Evolutionary conservation across 73 alveolate genomes (phyloP).

Genomic region (Tetrahymena elliotti): DNA sequence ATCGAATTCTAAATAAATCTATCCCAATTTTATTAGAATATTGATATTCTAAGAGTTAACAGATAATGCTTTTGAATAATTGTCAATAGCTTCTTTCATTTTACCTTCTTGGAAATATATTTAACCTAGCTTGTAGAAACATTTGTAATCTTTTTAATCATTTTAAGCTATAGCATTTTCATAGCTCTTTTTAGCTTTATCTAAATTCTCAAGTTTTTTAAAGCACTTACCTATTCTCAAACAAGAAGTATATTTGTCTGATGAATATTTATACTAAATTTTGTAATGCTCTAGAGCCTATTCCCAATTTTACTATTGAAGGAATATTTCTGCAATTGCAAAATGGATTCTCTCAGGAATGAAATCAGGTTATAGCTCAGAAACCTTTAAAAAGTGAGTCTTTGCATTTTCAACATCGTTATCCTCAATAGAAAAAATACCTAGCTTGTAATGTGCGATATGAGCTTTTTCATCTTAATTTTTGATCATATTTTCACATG

Average conservation of each 20-base stretch:
- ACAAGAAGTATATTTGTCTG: background rate
- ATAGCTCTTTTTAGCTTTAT: slow-evolving; percentile 6
- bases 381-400: background rate
- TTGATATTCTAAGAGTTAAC: background rate
- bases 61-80: background rate
- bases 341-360: background rate
- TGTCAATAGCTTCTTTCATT: slow-evolving; percentile 4
- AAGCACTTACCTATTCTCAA: slow-evolving; percentile 33
- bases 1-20: background rate
- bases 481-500: background rate
- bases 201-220: slow-evolving; percentile 20
- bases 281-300: background rate
- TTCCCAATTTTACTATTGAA: background rate
- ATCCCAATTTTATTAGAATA: slow-evolving; percentile 15
- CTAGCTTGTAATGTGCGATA: background rate
- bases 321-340: background rate
- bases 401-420: background rate
- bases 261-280: background rate
- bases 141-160: background rate
- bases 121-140: slow-evolving; percentile 2
- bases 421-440: background rate
- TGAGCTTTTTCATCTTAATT: background rate
- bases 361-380: background rate
- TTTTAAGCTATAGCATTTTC: slow-evolving; percentile 21
- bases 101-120: background rate